Evolutionary conservation across 345 rosid genomes (phyloP), one percentile per base, ranked within the genome.

Genomic region (Alliaria petiolata): DNA sequence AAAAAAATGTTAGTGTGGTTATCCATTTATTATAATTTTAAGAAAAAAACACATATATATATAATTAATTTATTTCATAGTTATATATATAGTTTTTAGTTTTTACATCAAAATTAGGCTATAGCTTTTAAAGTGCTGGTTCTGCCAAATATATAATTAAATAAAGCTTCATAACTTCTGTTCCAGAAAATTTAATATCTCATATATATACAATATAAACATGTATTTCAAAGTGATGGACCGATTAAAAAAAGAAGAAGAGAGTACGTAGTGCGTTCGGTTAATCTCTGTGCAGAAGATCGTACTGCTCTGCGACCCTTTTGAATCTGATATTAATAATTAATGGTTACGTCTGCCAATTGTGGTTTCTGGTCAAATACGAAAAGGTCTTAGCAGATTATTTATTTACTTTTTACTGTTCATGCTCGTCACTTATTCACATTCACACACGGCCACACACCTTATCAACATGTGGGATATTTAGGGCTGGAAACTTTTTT

Each of bases 251-350:
- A n/a, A n/a, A 45, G 43, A 33, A 12, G 2, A 36, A 30, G 25
- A 12, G 10, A 54, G 31, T 34, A 25, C 7, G 47, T 45, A 51
- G 63, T 53, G 76, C 40, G 45, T 54, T 54, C 70, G 56, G 76
- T 72, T 65, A 72, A 64, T 62, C 45, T 71, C 19, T 42, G 57
- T 3, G 47, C 70, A 63, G 64, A 62, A 25, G 47, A 63, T 63
- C 70, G 64, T 72, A 72, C 76, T 65, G 52, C 22, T 45, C 77
- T 73, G 71, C 50, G 51, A 65, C 52, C 30, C 65, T 55, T 72
- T 56, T 64, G 70, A 64, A 55, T 54, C 56, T 55, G 64, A 45
- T 54, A 36, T 53, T 62, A 45, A 36, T 73, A 72, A 44, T 72
- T 45, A 64, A 46, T 56, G 58, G 44, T 56, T 36, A 55, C 58